Evolutionary conservation across 139 green algal species (phyloP).

Genomic region (Picochlorum sp.): DNA sequence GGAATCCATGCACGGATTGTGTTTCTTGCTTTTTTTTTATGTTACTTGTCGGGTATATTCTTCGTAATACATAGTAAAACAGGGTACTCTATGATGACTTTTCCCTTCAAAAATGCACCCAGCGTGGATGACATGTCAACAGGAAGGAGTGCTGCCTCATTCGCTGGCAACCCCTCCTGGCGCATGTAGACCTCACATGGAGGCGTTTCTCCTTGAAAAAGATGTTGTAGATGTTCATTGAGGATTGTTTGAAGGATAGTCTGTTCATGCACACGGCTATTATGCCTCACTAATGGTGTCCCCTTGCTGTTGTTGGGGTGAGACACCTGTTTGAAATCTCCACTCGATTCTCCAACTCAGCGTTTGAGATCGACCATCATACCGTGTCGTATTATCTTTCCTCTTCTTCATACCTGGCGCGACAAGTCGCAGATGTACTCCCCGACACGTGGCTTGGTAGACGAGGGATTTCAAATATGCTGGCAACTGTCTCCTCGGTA

Average conservation of each 20-base stretch:
- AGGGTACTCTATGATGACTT: slow-evolving; percentile 26
- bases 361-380: slow-evolving; percentile 21
- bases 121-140: slow-evolving; percentile 10
- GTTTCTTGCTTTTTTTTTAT: background rate
- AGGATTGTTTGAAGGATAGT: slow-evolving; percentile 9
- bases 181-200: slow-evolving; percentile 16
- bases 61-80: slow-evolving; percentile 6
- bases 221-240: slow-evolving; percentile 1
- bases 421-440: slow-evolving; percentile 29
- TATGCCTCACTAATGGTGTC: background rate
- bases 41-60: background rate
- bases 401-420: slow-evolving; percentile 31
- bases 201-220: background rate
- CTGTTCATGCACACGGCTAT: slow-evolving; percentile 13
- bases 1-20: background rate
- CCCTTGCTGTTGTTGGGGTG: too few relatives aligned
- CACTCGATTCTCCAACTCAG: slow-evolving; percentile 32
- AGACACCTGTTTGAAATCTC: background rate
- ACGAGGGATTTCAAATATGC: slow-evolving; percentile 25
- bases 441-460: slow-evolving; percentile 22
- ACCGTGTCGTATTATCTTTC: slow-evolving; percentile 26
- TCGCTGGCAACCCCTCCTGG: slow-evolving; percentile 27
- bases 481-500: slow-evolving; percentile 24
- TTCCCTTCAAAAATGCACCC: slow-evolving; percentile 12
- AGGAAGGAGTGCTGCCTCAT: slow-evolving; percentile 12